phyloP scores from a whole-genome alignment of 345 rosid species.

The Bruguiera parviflora region DNA sequence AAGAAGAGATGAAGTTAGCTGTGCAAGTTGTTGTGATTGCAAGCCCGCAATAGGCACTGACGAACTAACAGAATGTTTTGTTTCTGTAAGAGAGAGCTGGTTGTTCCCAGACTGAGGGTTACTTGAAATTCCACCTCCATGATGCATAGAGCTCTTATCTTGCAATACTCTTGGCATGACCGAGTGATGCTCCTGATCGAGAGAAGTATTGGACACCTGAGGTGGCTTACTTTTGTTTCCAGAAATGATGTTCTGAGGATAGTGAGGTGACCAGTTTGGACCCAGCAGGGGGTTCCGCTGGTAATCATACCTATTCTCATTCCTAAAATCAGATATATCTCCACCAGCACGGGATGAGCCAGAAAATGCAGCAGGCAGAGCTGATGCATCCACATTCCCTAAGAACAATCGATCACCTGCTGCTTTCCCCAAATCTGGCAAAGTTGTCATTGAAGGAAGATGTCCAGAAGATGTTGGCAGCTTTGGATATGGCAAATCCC shows the following conservation, averaged over 20 bases:
- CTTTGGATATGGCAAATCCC: slow-evolving; percentile 42
- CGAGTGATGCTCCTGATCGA: slow-evolving; percentile 31
- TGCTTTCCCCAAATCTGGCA: slow-evolving; percentile 33
- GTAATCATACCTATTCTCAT: slow-evolving; percentile 43
- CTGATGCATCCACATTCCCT: slow-evolving; percentile 29
- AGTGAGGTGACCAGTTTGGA: slow-evolving; percentile 40
- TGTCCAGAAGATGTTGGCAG: slow-evolving; percentile 28
- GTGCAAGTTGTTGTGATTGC: slow-evolving; percentile 71
- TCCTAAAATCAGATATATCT: slow-evolving; percentile 32
- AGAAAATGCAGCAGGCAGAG: slow-evolving; percentile 28
- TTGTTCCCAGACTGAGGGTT: slow-evolving; percentile 29
- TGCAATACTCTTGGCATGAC: slow-evolving; percentile 27
- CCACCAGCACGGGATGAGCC: slow-evolving; percentile 35
- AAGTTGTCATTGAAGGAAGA: slow-evolving; percentile 28
- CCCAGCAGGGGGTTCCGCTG: slow-evolving; percentile 29
- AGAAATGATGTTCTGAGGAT: slow-evolving; percentile 11
- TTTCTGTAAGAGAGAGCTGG: slow-evolving; percentile 34
- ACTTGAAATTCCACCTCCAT: slow-evolving; percentile 29
- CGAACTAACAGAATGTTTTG: slow-evolving; percentile 33
- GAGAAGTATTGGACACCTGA: slow-evolving; percentile 25
- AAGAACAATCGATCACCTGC: slow-evolving; percentile 29
- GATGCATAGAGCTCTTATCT: slow-evolving; percentile 30
- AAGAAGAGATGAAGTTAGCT: slow-evolving; percentile 59
- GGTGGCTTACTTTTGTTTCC: slow-evolving; percentile 35
- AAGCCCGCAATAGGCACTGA: slow-evolving; percentile 35